Percentiles rank a stretch among this genome's conserved stretches.
phyloP scores from a whole-genome alignment of 2,329 filamentous ascomycete genomes.

The Ilyonectria mors-panacis region DNA sequence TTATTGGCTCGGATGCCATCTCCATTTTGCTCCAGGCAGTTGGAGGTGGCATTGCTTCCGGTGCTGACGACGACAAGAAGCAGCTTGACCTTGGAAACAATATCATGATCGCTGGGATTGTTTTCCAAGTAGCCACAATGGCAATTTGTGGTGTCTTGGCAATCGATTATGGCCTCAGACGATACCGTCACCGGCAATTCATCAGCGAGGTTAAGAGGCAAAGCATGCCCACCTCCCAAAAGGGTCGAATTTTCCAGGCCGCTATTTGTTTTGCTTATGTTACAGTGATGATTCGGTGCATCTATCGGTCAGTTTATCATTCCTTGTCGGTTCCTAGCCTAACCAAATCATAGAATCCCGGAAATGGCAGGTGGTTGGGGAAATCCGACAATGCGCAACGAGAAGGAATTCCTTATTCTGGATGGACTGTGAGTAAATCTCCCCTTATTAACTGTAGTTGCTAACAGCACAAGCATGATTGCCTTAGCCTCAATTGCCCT shows the following conservation, averaged over 20 bases:
- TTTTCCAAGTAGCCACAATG: slow-evolving; percentile 14
- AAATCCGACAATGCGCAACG: slow-evolving; percentile 67
- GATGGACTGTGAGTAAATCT: slow-evolving; percentile 57
- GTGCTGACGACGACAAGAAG: slow-evolving; percentile 53
- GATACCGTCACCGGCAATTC: neutral
- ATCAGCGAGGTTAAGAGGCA: too few relatives aligned
- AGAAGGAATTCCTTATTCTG: slow-evolving; percentile 68
- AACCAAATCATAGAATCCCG: slow-evolving; percentile 60
- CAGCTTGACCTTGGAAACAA: slow-evolving; percentile 3
- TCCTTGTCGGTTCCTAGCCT: too few relatives aligned
- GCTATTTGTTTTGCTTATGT: neutral
- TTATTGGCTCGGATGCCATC: slow-evolving; percentile 74
- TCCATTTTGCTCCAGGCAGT: slow-evolving; percentile 71
- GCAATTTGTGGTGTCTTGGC: slow-evolving; percentile 2
- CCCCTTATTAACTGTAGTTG: neutral
- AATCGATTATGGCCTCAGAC: neutral
- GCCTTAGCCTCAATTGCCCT: neutral
- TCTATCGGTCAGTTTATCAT: slow-evolving; percentile 12
- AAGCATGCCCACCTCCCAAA: too few relatives aligned
- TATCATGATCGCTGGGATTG: slow-evolving; percentile 4
- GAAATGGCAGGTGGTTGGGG: slow-evolving; percentile 75
- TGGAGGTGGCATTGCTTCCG: slow-evolving; percentile 68
- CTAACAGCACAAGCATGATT: neutral
- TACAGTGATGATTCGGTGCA: slow-evolving; percentile 4
- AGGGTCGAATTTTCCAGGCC: too few relatives aligned